These are phyloP conservation scores for Samsoniella hepiali DNA, from an alignment of 2,329 filamentous ascomycete species.

Conservation along the genomic window DNA sequence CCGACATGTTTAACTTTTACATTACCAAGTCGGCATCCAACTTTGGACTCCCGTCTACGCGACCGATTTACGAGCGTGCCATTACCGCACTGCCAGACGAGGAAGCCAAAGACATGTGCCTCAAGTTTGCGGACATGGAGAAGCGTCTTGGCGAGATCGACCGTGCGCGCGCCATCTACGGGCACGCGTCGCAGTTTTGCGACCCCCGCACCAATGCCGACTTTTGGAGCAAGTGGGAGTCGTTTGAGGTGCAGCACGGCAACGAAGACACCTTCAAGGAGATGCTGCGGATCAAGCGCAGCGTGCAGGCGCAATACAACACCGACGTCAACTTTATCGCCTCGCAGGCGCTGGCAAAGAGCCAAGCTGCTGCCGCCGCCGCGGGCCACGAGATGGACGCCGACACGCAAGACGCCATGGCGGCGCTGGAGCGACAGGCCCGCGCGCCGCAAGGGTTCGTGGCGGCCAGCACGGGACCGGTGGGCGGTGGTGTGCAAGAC, in stretches of 20 bases:
- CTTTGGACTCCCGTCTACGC: constrained; percentile 90
- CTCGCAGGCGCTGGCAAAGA: constrained; percentile 84
- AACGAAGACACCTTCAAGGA: constrained; percentile 99
- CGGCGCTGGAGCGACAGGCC: constrained; percentile 81
- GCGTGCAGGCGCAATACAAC: constrained; percentile 96
- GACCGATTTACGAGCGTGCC: constrained; percentile 93
- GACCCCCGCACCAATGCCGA: constrained; percentile 85
- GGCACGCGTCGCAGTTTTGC: constrained; percentile 94
- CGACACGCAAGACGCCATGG: constrained; percentile 69
- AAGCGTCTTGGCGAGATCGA: constrained; percentile 89
- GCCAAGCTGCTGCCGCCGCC: constrained; percentile 60
- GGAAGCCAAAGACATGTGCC: constrained; percentile 95
- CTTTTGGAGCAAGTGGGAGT: constrained; percentile 97
- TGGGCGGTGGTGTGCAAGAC: constrained; percentile 47
- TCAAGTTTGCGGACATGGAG: constrained; percentile 98
- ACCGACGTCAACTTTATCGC: constrained; percentile 99
- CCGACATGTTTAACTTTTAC: constrained; percentile 99
- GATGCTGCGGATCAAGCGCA: constrained; percentile 96
- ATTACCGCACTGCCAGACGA: constrained; percentile 89
- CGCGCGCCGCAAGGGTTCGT: constrained; percentile 88
- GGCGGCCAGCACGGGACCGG: constrained; percentile 71
- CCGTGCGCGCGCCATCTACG: constrained; percentile 90
- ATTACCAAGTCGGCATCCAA: constrained; percentile 98
- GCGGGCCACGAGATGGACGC: constrained; percentile 48
- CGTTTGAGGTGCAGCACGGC: constrained; percentile 94